These are phyloP conservation scores for Pyricularia sp. DNA, from an alignment of 2,329 filamentous ascomycete genomes.

Conservation along the genomic window DNA sequence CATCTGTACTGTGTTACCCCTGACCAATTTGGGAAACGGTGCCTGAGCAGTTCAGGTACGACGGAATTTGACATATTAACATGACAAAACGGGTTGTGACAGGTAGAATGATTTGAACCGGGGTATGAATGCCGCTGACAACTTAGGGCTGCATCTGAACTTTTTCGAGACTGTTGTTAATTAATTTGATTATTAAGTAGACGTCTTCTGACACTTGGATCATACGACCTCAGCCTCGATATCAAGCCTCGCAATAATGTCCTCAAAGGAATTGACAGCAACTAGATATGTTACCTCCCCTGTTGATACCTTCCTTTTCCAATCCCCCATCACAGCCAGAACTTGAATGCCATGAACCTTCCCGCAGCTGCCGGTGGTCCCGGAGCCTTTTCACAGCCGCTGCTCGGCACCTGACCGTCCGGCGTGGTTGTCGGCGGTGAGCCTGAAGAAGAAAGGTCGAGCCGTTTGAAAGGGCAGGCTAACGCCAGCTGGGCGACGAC, in stretches of 20 bases:
- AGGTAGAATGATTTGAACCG: not conserved
- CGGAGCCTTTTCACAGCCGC: not conserved
- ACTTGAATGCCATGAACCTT: conserved; percentile 16
- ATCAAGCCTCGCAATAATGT: not conserved
- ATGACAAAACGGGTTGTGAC: not conserved
- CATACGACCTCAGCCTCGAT: not conserved
- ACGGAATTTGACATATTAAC: no score
- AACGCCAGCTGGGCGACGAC: not conserved
- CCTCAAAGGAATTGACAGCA: not conserved
- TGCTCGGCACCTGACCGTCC: not conserved
- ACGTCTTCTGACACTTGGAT: not conserved
- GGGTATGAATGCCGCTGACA: not conserved
- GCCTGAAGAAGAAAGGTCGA: not conserved
- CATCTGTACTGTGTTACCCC: no score
- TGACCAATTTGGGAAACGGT: no score
- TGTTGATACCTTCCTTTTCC: not conserved
- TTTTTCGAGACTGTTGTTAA: not conserved
- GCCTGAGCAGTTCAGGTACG: no score
- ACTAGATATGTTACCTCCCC: not conserved
- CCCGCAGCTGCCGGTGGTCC: not conserved
- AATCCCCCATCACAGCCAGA: conserved; percentile 7
- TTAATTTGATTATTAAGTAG: not conserved
- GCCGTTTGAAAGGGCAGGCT: not conserved
- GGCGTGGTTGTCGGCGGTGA: not conserved
- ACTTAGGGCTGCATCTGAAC: not conserved